Conservation (phyloP, 805 yeast genomes). For the Pichia pseudocactophila region DNA sequence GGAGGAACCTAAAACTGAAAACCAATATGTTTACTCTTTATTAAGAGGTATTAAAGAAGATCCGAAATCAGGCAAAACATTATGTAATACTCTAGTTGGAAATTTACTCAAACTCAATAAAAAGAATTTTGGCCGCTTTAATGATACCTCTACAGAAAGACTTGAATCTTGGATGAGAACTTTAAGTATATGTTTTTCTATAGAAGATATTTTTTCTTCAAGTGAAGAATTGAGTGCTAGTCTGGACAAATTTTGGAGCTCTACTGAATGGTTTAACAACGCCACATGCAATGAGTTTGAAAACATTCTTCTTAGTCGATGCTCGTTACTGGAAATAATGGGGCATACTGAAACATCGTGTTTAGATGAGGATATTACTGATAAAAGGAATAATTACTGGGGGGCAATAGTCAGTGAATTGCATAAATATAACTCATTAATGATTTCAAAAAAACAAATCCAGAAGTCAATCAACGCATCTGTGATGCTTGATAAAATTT, state of each 20-base stretch:
- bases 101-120: slow-evolving; percentile 1
- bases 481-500: slow-evolving; percentile 34
- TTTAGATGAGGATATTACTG: no score
- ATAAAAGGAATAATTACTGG: slow-evolving; percentile 8
- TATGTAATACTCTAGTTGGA: slow-evolving; percentile 16
- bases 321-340: slow-evolving; percentile 27
- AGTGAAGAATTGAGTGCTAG: slow-evolving; percentile 1
- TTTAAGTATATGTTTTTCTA: slow-evolving; percentile 23
- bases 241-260: slow-evolving; percentile 11
- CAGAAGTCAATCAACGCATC: slow-evolving; percentile 48
- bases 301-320: slow-evolving; percentile 35
- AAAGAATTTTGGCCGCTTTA: background rate
- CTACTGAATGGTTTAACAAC: slow-evolving; percentile 31
- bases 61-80: slow-evolving; percentile 13
- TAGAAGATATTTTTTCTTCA: slow-evolving; percentile 15
- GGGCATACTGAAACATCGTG: background rate
- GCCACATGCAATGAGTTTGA: slow-evolving; percentile 33
- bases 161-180: slow-evolving; percentile 26
- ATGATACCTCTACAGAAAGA: slow-evolving; percentile 1
- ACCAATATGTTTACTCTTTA: slow-evolving; percentile 42
- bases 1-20: slow-evolving; percentile 27
- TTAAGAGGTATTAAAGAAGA: slow-evolving; percentile 39
- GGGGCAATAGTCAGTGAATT: slow-evolving; percentile 31
- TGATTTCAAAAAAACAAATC: slow-evolving; percentile 30
- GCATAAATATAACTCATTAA: slow-evolving; percentile 32